A percentile compares a stretch with the other conserved stretches of the same genome.
Evolutionary conservation across 225 moss, liverwort and hornwort species (phyloP).

Genomic region (Physcomitrium patens): DNA sequence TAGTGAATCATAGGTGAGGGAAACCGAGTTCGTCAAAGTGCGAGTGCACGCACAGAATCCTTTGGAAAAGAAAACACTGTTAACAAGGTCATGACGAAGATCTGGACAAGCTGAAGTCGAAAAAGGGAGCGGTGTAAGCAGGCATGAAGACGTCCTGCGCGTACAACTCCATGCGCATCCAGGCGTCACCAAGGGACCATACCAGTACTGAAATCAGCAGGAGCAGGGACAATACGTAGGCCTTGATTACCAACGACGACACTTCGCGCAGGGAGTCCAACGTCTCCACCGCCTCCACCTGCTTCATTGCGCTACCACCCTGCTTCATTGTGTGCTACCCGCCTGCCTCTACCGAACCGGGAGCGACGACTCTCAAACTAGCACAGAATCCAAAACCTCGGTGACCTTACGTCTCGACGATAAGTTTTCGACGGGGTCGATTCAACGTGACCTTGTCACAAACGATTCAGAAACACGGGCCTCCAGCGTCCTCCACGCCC

Average conservation of each 20-base stretch:
- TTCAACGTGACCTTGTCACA: too few relatives aligned
- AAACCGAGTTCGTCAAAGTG: too few relatives aligned
- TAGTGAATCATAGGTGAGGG: too few relatives aligned
- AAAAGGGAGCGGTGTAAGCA: background rate
- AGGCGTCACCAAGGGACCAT: conserved; percentile 28
- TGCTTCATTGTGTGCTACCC: background rate
- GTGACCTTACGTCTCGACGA: too few relatives aligned
- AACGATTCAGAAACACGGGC: too few relatives aligned
- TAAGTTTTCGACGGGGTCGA: too few relatives aligned
- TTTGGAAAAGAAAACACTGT: too few relatives aligned
- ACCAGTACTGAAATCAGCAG: conserved; percentile 18
- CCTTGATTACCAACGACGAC: conserved; percentile 28
- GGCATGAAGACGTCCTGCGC: conserved; percentile 17
- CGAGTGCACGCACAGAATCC: too few relatives aligned
- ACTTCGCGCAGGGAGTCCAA: conserved; percentile 22
- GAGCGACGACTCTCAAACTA: too few relatives aligned
- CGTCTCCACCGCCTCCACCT: background rate
- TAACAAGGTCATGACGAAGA: background rate
- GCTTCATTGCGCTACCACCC: background rate
- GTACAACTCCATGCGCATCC: conserved; percentile 1
- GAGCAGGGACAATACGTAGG: conserved; percentile 32
- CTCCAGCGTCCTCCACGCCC: too few relatives aligned
- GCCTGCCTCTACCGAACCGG: background rate
- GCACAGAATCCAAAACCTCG: too few relatives aligned
- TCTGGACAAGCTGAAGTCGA: background rate